Conservation (phyloP, 306 rosid genomes). For the Cucurbita moschata region DNA sequence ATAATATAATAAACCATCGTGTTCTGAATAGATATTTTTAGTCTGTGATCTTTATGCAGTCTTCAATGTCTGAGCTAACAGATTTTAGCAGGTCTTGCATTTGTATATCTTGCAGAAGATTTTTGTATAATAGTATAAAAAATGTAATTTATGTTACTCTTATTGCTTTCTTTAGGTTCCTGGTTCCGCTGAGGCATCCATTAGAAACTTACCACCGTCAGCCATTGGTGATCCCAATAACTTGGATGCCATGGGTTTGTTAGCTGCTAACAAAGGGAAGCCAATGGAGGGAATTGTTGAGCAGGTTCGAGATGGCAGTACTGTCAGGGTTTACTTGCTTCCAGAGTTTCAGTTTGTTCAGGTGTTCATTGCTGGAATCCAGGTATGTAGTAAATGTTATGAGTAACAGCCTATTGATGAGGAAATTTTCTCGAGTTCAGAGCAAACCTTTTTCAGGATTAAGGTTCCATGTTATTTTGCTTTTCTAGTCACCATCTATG, state of each 20-base stretch:
- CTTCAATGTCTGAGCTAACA: neutral
- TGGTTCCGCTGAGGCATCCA: conserved; percentile 66
- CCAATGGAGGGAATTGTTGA: conserved; percentile 82
- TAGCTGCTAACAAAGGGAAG: conserved; percentile 66
- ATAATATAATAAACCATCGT: neutral
- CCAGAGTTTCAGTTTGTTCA: conserved; percentile 92
- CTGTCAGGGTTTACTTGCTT: conserved; percentile 68
- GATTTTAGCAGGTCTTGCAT: neutral
- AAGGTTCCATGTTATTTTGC: neutral
- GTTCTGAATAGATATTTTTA: neutral
- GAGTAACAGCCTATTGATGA: neutral
- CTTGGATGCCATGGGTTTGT: conserved; percentile 66
- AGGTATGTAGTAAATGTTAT: conserved; percentile 27
- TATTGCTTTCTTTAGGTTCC: conserved; percentile 41
- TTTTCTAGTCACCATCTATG: conserved; percentile 68
- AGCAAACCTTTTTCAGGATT: neutral
- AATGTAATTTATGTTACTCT: neutral
- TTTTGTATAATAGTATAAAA: neutral
- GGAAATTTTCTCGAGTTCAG: neutral
- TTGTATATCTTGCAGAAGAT: neutral
- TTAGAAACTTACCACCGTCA: conserved; percentile 74
- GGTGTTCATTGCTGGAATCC: conserved; percentile 83
- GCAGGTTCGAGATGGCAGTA: conserved; percentile 94
- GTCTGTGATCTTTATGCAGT: neutral
- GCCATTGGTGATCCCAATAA: conserved; percentile 78